Percentiles rank a stretch among this genome's conserved stretches.
Conservation (phyloP, 345 rosid genomes). For the Acer campestre region DNA sequence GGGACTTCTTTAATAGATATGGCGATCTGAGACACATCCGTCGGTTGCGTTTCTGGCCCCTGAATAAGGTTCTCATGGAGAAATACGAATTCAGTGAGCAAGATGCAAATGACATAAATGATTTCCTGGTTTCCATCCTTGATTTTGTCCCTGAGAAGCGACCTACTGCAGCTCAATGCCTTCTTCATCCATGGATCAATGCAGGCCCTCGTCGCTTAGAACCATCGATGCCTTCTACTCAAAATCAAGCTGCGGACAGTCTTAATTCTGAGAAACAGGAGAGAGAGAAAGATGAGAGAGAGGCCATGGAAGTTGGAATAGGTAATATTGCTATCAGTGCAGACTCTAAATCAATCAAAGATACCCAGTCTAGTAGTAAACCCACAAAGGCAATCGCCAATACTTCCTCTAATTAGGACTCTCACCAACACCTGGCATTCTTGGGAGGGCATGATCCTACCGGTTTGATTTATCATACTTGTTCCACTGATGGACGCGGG, state of each 20-base stretch:
- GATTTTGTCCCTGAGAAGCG: conserved; percentile 76
- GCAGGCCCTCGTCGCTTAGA: conserved; percentile 46
- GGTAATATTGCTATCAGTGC: conserved; percentile 58
- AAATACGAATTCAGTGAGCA: conserved; percentile 63
- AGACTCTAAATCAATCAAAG: conserved; percentile 41
- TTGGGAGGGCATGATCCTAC: background rate
- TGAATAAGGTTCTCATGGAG: conserved; percentile 67
- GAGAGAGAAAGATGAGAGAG: conserved; percentile 53
- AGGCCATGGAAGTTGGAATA: conserved; percentile 60
- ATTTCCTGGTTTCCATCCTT: conserved; percentile 63
- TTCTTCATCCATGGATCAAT: conserved; percentile 66
- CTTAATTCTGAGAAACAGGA: conserved; percentile 32
- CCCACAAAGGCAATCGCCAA: conserved; percentile 27
- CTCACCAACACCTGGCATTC: conserved; percentile 5
- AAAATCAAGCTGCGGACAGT: conserved; percentile 31
- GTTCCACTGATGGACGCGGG: background rate
- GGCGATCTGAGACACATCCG: conserved; percentile 77
- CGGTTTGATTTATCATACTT: background rate
- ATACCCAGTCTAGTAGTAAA: conserved; percentile 33
- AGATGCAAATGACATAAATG: conserved; percentile 58
- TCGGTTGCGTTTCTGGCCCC: conserved; percentile 68
- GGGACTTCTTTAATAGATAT: conserved; percentile 68
- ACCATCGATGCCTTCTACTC: conserved; percentile 38
- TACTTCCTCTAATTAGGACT: conserved; percentile 33
- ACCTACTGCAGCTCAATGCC: conserved; percentile 71